phyloP scores from a whole-genome alignment of 176 grass and related monocot genomes.

The Carex myosuroides region DNA sequence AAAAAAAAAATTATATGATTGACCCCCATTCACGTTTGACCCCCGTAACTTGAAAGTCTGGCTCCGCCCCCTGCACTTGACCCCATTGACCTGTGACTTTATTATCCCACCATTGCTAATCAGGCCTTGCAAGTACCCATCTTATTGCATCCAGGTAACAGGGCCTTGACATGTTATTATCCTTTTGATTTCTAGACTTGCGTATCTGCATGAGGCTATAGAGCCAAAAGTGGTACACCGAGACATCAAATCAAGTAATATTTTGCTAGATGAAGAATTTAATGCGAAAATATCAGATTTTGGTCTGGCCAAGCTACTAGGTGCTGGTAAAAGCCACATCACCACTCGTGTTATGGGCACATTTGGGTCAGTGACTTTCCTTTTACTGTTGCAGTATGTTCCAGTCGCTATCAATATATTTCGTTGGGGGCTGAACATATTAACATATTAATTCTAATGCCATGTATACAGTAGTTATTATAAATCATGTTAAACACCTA shows the following conservation, averaged over 20 bases:
- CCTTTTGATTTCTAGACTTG: slow-evolving; percentile 42
- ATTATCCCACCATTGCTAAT: background rate
- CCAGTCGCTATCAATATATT: background rate
- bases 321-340: slow-evolving; percentile 96
- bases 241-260: slow-evolving; percentile 44
- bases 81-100: background rate
- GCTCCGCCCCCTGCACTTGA: background rate
- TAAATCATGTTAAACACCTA: background rate
- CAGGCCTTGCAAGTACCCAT: background rate
- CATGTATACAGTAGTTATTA: background rate
- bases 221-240: slow-evolving; percentile 98
- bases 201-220: slow-evolving; percentile 89
- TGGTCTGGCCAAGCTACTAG: slow-evolving; percentile 93
- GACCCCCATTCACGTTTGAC: too few relatives aligned
- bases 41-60: too few relatives aligned
- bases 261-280: slow-evolving; percentile 84
- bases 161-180: background rate
- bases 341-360: slow-evolving; percentile 98
- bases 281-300: slow-evolving; percentile 96
- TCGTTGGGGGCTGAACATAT: background rate
- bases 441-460: background rate
- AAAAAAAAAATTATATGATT: too few relatives aligned
- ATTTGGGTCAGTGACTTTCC: slow-evolving; percentile 42
- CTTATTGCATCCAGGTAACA: background rate
- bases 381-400: background rate